phyloP scores from a whole-genome alignment of 2,329 filamentous ascomycete genomes.

The Microsporum audouinii region DNA sequence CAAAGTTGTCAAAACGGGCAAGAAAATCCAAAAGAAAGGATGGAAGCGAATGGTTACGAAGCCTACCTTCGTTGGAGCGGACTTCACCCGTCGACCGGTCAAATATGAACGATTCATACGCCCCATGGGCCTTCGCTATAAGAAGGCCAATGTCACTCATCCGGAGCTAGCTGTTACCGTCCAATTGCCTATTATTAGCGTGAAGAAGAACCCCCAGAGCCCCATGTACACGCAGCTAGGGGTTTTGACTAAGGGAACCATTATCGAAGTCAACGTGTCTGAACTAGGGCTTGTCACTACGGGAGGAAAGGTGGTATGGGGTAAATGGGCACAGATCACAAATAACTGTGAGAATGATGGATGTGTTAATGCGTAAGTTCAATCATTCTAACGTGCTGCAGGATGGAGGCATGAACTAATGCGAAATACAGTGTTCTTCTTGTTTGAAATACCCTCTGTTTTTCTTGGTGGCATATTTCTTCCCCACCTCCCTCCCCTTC shows the following conservation, averaged over 20 bases:
- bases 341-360: constrained; percentile 48
- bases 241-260: constrained; percentile 73
- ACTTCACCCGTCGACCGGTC: constrained; percentile 80
- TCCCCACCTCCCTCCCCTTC: not conserved
- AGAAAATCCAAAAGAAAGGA: constrained; percentile 80
- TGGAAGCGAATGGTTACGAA: constrained; percentile 59
- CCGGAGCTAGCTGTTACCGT: constrained; percentile 78
- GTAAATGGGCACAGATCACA: constrained; percentile 63
- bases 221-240: constrained; percentile 87
- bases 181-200: constrained; percentile 65
- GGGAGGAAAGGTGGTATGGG: constrained; percentile 88
- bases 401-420: not conserved
- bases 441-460: constrained; percentile 11
- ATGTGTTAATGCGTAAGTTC: constrained; percentile 45
- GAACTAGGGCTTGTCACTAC: constrained; percentile 87
- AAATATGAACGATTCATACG: constrained; percentile 59
- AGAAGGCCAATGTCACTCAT: constrained; percentile 64
- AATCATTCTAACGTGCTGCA: not conserved
- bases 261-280: constrained; percentile 83
- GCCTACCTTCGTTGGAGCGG: constrained; percentile 78
- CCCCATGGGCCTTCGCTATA: constrained; percentile 67
- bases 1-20: constrained; percentile 89
- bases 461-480: not conserved
- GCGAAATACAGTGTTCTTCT: constrained; percentile 14
- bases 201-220: constrained; percentile 80